Evolutionary conservation across 306 rosid genomes (phyloP), one percentile per base, ranked within the genome.

Genomic region (Ormosia emarginata): DNA sequence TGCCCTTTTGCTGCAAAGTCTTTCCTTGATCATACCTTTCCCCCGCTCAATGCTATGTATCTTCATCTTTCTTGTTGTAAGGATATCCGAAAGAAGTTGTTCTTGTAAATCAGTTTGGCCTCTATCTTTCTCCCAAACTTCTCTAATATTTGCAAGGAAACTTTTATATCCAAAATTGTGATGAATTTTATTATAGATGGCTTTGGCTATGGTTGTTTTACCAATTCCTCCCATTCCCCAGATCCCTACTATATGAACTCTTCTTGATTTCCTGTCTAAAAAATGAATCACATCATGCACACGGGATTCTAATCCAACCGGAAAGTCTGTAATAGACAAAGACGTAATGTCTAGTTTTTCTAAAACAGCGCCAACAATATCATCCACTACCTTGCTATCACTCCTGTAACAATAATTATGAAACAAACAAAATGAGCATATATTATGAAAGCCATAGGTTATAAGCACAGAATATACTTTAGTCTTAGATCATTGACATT

Each of bases 141-240:
- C 40, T 2, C 67, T 14, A 0, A 81, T 3, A 13, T 73, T 4
- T 6, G 8, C 4, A 2, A 74, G 63, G 41, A 74, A 74, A 44
- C 76, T n/a, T 5, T 8, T 36, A 6, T 33, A 8, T 5, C 56
- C 85, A 44, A 74, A 66, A 0, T 41, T 7, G 8, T 3, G 29
- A 10, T 15, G 11, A 52, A 74, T 7, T 41, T 37, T 15, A n/a
- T 68, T 76, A 3, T 58, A 82, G 46, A 82, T 50, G 32, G 58
- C 73, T 59, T 67, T 75, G 8, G 79, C 82, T 49, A 82, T n/a
- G 8, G 82, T 77, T 33, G 86, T 77, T 69, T 82, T 82, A 3
- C 86, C 86, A 6, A 77, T 11, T 0, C 79, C 79, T 11, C 61
- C 79, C 40, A 77, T 82, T 1, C 86, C 86, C 80, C 69, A 78